Conservation (phyloP, 495 filamentous ascomycete genomes). For the Cairneyella variabilis region DNA sequence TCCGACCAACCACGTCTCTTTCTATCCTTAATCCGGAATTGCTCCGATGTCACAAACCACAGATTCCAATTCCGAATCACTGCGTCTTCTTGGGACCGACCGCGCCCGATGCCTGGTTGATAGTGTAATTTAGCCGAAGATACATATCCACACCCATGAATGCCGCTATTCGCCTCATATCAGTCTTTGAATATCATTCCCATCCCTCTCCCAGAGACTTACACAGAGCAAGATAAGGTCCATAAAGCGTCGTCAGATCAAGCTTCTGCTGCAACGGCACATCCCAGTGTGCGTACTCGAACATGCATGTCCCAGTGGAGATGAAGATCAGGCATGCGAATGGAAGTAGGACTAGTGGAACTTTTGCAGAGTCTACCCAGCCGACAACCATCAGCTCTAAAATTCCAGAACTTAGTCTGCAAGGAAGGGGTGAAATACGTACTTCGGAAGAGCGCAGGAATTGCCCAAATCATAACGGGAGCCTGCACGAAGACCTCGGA, state of each 20-base stretch:
- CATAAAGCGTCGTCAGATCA: slow-evolving; percentile 17
- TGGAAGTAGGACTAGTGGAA: slow-evolving; percentile 63
- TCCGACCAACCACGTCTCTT: no score
- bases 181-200: neutral
- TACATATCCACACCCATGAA: slow-evolving; percentile 18
- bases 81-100: neutral
- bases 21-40: no score
- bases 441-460: slow-evolving; percentile 49
- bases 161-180: neutral
- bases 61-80: no score
- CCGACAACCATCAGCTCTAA: neutral
- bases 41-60: no score
- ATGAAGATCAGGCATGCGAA: slow-evolving; percentile 67
- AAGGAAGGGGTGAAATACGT: slow-evolving; percentile 21
- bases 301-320: slow-evolving; percentile 68
- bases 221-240: slow-evolving; percentile 23
- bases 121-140: slow-evolving; percentile 8
- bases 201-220: neutral
- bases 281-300: slow-evolving; percentile 36
- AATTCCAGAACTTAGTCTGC: no score
- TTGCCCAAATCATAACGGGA: slow-evolving; percentile 64
- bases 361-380: slow-evolving; percentile 49
- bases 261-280: slow-evolving; percentile 15
- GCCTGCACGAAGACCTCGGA: slow-evolving; percentile 67
- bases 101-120: neutral